phyloP scores from a whole-genome alignment of 805 yeast genomes.

The Pichia thaimueangensis region DNA sequence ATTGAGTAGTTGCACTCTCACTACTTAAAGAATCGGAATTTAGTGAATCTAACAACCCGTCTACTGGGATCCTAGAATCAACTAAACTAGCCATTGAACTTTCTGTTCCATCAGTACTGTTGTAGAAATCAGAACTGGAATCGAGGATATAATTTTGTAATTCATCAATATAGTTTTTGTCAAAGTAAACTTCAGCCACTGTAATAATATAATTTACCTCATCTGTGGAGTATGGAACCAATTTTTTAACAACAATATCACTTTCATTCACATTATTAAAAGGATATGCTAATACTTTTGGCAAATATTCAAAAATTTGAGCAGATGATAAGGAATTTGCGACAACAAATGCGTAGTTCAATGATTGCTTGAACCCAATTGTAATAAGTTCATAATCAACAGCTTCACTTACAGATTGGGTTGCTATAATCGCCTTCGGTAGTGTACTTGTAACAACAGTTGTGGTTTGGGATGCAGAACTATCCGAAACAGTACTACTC shows the following conservation, averaged over 20 bases:
- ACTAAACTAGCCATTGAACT: conserved; percentile 58
- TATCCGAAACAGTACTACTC: conserved; percentile 4
- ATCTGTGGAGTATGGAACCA: conserved; percentile 67
- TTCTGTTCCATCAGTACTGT: conserved; percentile 50
- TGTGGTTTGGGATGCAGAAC: conserved; percentile 14
- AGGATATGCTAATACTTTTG: conserved; percentile 62
- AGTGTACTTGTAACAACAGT: conserved; percentile 43
- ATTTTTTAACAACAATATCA: conserved; percentile 53
- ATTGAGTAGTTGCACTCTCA: conserved; percentile 4
- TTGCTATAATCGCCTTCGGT: conserved; percentile 78
- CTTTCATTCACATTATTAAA: conserved; percentile 31
- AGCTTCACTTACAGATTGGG: conserved; percentile 31
- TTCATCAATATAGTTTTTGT: conserved; percentile 40
- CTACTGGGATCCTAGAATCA: conserved; percentile 61
- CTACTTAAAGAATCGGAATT: conserved; percentile 9
- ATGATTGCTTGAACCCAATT: conserved; percentile 69
- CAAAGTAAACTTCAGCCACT: conserved; percentile 84
- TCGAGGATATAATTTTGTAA: conserved; percentile 47
- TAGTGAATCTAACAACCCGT: conserved; percentile 32
- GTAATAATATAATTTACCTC: conserved; percentile 65
- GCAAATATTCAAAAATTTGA: conserved; percentile 79
- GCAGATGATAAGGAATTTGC: conserved; percentile 69
- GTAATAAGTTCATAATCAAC: conserved; percentile 50
- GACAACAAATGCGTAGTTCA: conserved; percentile 83
- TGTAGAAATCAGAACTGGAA: conserved; percentile 52